phyloP scores from a whole-genome alignment of 805 yeast genomes.

The Candida maesae region DNA sequence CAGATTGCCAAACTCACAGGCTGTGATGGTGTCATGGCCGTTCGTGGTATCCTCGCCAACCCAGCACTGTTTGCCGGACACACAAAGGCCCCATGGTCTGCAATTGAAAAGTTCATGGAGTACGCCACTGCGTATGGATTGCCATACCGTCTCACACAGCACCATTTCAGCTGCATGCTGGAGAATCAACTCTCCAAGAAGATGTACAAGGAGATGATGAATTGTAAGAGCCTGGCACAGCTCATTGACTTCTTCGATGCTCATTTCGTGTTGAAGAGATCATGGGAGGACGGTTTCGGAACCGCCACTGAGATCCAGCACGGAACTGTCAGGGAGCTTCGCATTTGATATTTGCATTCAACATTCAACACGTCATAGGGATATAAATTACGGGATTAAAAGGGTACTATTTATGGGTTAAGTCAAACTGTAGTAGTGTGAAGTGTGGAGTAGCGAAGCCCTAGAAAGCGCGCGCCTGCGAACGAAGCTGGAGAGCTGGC shows the following conservation, averaged over 20 bases:
- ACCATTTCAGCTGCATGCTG: slow-evolving; percentile 86
- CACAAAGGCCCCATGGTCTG: slow-evolving; percentile 81
- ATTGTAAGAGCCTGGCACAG: slow-evolving; percentile 51
- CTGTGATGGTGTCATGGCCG: slow-evolving; percentile 95
- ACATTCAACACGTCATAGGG: no score
- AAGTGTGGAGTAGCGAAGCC: no score
- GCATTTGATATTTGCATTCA: slow-evolving; percentile 17
- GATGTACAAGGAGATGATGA: slow-evolving; percentile 61
- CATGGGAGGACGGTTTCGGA: slow-evolving; percentile 70
- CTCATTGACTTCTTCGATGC: slow-evolving; percentile 81
- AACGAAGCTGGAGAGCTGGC: no score
- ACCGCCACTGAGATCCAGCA: slow-evolving; percentile 42
- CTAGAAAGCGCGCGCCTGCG: no score
- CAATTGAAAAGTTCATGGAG: slow-evolving; percentile 80
- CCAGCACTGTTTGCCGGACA: slow-evolving; percentile 85
- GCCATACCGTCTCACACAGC: slow-evolving; percentile 81
- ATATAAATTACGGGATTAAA: not conserved
- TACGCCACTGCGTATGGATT: slow-evolving; percentile 75
- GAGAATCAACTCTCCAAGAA: slow-evolving; percentile 46
- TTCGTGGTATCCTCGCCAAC: slow-evolving; percentile 78
- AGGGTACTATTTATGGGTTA: no score
- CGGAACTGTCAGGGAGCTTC: slow-evolving; percentile 28
- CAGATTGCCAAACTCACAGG: slow-evolving; percentile 62
- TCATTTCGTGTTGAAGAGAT: slow-evolving; percentile 60
- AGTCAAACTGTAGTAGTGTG: no score